phyloP scores from a whole-genome alignment of 164 flowering plant species.

The Litsea cubeba region DNA sequence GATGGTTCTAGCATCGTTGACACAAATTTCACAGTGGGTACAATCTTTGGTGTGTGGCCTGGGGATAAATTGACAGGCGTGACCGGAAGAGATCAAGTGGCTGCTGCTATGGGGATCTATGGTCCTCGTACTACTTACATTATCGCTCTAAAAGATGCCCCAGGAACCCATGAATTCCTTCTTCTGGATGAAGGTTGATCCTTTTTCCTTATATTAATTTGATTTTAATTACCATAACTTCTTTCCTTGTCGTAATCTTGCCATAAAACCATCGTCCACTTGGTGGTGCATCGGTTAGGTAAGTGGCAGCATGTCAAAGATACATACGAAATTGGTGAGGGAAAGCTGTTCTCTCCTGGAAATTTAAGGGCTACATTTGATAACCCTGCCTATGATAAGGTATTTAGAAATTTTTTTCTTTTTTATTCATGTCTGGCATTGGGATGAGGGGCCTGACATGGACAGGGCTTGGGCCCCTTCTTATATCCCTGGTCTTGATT shows the following conservation, averaged over 20 bases:
- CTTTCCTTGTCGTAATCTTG: not conserved
- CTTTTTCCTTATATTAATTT: not conserved
- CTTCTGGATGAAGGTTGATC: constrained; percentile 88
- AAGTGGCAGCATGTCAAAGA: constrained; percentile 98
- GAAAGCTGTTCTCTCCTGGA: constrained; percentile 95
- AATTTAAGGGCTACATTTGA: constrained; percentile 94
- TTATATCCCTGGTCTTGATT: not conserved
- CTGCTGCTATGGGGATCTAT: constrained; percentile 97
- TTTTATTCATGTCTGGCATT: not conserved
- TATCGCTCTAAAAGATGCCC: constrained; percentile 75
- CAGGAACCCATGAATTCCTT: constrained; percentile 96
- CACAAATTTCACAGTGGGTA: constrained; percentile 96
- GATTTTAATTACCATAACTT: not conserved
- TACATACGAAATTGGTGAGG: constrained; percentile 85
- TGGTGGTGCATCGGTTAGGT: constrained; percentile 37
- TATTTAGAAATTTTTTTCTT: constrained; percentile 7
- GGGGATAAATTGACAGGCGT: constrained; percentile 86
- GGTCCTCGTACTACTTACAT: constrained; percentile 96
- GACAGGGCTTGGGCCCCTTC: not conserved
- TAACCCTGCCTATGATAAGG: constrained; percentile 83
- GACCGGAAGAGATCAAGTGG: constrained; percentile 87
- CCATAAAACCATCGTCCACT: not conserved
- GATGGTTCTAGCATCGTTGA: constrained; percentile 99
- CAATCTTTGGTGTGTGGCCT: constrained; percentile 99
- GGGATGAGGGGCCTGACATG: not conserved